Base-by-base conservation (phyloP, 192 early-diverging fungal species). In the Mortierella antarctica region DNA sequence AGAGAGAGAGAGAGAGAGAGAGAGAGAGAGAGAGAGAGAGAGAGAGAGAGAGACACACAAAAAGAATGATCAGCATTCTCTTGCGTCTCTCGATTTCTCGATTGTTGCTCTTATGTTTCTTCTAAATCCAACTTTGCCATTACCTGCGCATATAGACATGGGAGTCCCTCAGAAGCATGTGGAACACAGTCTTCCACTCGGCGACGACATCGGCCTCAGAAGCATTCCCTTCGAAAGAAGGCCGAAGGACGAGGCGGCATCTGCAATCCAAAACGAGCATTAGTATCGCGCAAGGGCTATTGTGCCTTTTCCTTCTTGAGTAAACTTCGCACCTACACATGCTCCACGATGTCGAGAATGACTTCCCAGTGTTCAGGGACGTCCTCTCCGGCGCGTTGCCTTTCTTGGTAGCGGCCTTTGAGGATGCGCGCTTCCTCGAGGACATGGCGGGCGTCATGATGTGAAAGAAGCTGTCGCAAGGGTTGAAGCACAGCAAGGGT, bases 141-240 rank as follows among this genome's bases (percentile, higher is more conserved):
- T 65, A 65, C 63, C 63, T 65, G 42, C 63, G 51, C 63, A 65
- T 65, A 18, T 54, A 65, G 21, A 65, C 47, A 39, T 65, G 41
- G 50, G 50, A 65, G 42, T 45, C 63, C 47, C 18, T 20, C 63
- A 65, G 47, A 17, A 65, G 63, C 42, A 20, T 10, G 41, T 65
- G 41, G 42, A 65, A 54, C n/a, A 65, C 63, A 53, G 63, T 20
- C 47, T 65, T 65, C 63, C 51, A 65, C 54, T 65, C 63, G 63
- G 42, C 63, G 54, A 65, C 51, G 47, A 65, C 63, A 51, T 54
- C 63, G 54, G 63, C 63, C 20, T 65, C 63, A n/a, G 63, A 53
- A 39, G 63, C 42, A 65, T 41, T 39, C n/a, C 39, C 42, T 15
- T 51, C 51, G 54, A 65, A 65, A 53, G 63, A 54, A 44, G 63